Conservation (phyloP, 306 rosid species). For the Quercus gilva region DNA sequence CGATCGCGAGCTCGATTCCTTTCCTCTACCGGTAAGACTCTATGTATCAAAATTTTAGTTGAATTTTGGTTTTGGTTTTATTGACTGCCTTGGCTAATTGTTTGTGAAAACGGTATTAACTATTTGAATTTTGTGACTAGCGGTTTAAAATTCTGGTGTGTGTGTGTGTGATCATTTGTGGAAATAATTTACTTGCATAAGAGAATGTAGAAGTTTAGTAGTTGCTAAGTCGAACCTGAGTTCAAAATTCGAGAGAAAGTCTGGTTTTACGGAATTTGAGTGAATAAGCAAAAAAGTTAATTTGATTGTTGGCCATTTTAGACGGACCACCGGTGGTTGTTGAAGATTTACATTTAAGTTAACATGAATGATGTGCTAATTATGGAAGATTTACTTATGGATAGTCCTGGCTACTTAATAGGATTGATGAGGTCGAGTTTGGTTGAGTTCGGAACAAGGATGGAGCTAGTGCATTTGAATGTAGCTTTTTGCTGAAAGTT, state of each 20-base stretch:
- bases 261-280: too few relatives aligned
- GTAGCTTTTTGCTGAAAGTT: too few relatives aligned
- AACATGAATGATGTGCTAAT: not conserved
- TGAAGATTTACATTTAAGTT: too few relatives aligned
- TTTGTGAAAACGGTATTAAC: not conserved
- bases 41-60: too few relatives aligned
- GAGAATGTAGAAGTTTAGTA: not conserved
- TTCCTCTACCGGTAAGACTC: constrained; percentile 39
- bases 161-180: not conserved
- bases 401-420: not conserved
- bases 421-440: not conserved
- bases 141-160: not conserved
- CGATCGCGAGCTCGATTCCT: constrained; percentile 43
- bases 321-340: too few relatives aligned
- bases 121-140: not conserved
- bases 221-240: not conserved
- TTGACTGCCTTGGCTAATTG: not conserved
- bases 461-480: not conserved
- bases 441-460: not conserved
- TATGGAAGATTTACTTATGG: not conserved
- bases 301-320: too few relatives aligned
- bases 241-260: not conserved
- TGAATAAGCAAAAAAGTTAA: too few relatives aligned
- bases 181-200: not conserved
- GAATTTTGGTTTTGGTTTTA: not conserved